These are phyloP conservation scores for Pythium brachiatum DNA, from an alignment of 352 stramenopile species.

Conservation along the genomic window DNA sequence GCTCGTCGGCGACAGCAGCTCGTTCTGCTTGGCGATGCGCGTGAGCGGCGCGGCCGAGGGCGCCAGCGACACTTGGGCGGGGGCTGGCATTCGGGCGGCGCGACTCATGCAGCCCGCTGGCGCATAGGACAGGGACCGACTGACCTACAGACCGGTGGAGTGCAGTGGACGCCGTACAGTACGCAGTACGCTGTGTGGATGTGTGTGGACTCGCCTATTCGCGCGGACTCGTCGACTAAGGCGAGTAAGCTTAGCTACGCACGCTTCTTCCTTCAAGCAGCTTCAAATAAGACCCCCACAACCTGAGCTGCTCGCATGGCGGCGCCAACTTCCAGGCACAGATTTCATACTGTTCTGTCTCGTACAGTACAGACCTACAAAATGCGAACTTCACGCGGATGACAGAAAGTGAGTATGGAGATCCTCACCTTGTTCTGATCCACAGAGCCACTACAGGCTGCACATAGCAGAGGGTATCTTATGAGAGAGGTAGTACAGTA, in stretches of 20 bases:
- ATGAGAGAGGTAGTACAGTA: neutral
- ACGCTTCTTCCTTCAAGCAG: neutral
- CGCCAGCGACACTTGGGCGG: neutral
- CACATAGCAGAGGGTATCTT: neutral
- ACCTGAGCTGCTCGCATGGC: neutral
- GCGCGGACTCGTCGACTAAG: too few species aligned
- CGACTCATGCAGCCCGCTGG: slow-evolving; percentile 13
- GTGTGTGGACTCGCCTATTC: too few species aligned
- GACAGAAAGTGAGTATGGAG: neutral
- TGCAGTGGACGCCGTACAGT: too few species aligned
- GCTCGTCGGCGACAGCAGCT: slow-evolving; percentile 45
- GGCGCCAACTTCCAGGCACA: slow-evolving; percentile 1
- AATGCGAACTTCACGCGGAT: neutral
- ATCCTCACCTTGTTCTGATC: neutral
- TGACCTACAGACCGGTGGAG: too few species aligned
- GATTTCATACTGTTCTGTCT: neutral
- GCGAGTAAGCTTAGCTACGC: too few species aligned
- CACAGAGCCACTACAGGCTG: neutral
- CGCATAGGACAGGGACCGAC: neutral
- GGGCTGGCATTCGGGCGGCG: slow-evolving; percentile 21
- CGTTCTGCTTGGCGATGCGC: slow-evolving; percentile 28
- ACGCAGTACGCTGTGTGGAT: too few species aligned
- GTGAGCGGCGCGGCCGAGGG: slow-evolving; percentile 1
- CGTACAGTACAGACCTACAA: neutral
- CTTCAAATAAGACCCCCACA: neutral